Base-by-base conservation (phyloP, 2,329 filamentous ascomycete species). In the Neofusicoccum umdonicola region DNA sequence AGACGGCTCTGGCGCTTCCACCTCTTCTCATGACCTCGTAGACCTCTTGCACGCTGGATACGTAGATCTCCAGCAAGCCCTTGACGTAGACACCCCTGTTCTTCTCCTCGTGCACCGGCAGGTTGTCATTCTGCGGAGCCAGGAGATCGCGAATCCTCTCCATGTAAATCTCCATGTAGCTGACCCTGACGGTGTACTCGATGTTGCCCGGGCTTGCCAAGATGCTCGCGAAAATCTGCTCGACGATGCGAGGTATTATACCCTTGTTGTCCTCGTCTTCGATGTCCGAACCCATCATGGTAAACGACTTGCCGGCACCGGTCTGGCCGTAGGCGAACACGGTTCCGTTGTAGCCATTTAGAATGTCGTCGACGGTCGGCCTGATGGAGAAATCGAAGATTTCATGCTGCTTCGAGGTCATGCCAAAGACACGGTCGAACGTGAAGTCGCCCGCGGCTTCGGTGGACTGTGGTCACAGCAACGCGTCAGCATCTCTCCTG, bases 151-250 rank as follows among this genome's bases (percentile, higher is more conserved):
- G 88, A 77, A 99, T 98, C 71, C 91, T 88, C 82, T 99, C 95
- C 95, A 98, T 99, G 83, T 99, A 99, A 69, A 99, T 98, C 80
- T 99, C 95, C 93, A 99, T 97, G 80, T 98, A 98, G 79, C 93
- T 97, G 74, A 98, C 94, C 64, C 93, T 88, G 62, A 99, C 94
- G n/a, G 93, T 98, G 79, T 98, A 98, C 80, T 98, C 95, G 77
- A 98, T 97, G 70, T 92, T 96, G 72, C 89, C 89, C 48, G 94
- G 92, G 71, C 93, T 97, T 22, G 91, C 88, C 80, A 97, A 85
- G 77, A 98, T 98, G 80, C 91, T 96, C 71, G 91, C 89, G 77
- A 98, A 98, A 76, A 98, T 97, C 81, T 98, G 94, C 80, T 98
- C 92, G 70, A 97, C 90, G 71, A 98, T 98, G 73, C 95, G 90